Evolutionary conservation across 345 rosid genomes (phyloP).

Genomic region (Carallia brachiata): DNA sequence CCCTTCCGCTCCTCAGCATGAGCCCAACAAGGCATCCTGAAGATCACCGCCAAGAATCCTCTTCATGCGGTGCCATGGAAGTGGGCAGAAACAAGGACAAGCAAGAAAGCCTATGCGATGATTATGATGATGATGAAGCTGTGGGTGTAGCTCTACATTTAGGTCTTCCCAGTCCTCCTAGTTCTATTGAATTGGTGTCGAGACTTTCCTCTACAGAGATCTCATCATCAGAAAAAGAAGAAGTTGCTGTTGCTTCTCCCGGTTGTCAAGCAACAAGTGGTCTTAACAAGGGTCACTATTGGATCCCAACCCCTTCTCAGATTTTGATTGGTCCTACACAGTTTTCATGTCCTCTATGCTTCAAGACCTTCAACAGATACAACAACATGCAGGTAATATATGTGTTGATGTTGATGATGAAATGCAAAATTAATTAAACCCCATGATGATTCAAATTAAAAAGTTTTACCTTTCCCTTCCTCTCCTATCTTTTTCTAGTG

Average conservation of each 20-base stretch:
- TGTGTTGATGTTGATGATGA: not conserved
- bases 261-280: slow-evolving; percentile 26
- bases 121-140: slow-evolving; percentile 26
- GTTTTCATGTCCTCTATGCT: slow-evolving; percentile 97
- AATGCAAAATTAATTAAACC: not conserved
- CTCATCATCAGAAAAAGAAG: slow-evolving; percentile 42
- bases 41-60: slow-evolving; percentile 22
- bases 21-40: slow-evolving; percentile 56
- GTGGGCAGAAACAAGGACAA: slow-evolving; percentile 38
- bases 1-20: slow-evolving; percentile 82
- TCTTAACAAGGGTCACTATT: slow-evolving; percentile 77
- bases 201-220: slow-evolving; percentile 37
- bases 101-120: slow-evolving; percentile 30
- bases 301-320: slow-evolving; percentile 99
- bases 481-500: slow-evolving; percentile 21
- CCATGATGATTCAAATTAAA: not conserved
- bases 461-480: slow-evolving; percentile 19
- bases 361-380: slow-evolving; percentile 99
- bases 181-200: slow-evolving; percentile 39
- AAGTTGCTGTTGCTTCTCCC: slow-evolving; percentile 36
- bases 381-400: slow-evolving; percentile 92
- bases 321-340: slow-evolving; percentile 97
- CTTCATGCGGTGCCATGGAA: slow-evolving; percentile 39
- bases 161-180: slow-evolving; percentile 62
- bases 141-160: slow-evolving; percentile 80